Conservation (phyloP, 176 grass and related monocot genomes). For the Aegilops bicornis region DNA sequence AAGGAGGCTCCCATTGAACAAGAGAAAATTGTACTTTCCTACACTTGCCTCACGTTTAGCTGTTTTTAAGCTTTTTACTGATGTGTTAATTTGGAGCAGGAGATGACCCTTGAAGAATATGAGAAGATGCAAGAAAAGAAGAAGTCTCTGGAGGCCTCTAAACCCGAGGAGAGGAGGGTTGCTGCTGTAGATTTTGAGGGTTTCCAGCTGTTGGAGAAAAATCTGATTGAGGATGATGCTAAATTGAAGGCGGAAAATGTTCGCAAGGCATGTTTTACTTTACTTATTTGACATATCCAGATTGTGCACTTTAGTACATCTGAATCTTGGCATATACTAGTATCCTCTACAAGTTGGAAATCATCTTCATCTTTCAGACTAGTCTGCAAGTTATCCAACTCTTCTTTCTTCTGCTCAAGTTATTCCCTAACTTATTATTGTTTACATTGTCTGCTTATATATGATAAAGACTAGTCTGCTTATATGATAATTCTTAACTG, state of each 20-base stretch:
- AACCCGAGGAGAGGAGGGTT: conserved; percentile 27
- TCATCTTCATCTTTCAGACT: no score
- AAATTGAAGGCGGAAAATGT: conserved; percentile 12
- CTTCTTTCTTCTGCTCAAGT: no score
- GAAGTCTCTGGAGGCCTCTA: background rate
- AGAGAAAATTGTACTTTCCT: background rate
- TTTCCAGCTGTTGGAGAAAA: conserved; percentile 31
- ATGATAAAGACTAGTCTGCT: no score
- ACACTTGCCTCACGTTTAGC: background rate
- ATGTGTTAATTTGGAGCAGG: conserved; percentile 6
- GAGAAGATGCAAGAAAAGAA: conserved; percentile 45
- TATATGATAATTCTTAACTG: no score
- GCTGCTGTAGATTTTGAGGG: conserved; percentile 21
- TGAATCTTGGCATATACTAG: no score
- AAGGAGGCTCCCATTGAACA: background rate
- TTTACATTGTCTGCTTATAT: no score
- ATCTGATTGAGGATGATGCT: conserved; percentile 40
- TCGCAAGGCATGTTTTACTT: background rate
- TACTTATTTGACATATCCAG: no score
- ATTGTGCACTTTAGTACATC: no score
- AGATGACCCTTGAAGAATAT: conserved; percentile 56
- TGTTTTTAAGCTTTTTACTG: background rate
- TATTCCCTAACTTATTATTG: no score
- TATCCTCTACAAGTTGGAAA: no score
- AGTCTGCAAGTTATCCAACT: no score